These are phyloP conservation scores for Pseudonitzschia pungens DNA, from an alignment of 108 stramenopile genomes.

Conservation along the genomic window DNA sequence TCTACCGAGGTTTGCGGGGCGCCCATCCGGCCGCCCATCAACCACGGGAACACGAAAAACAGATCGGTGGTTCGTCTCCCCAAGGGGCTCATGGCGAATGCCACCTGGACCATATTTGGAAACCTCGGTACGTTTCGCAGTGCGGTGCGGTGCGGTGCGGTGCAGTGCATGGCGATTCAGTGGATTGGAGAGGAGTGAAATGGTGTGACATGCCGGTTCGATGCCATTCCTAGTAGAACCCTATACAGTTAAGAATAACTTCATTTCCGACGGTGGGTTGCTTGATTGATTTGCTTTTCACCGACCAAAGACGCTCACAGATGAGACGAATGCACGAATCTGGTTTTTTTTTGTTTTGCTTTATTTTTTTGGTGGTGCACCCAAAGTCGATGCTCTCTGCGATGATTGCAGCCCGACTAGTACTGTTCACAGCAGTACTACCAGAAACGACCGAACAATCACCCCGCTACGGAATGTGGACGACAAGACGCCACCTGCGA, in stretches of 20 bases:
- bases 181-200: background rate
- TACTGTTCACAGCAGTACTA: no score
- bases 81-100: constrained; percentile 27
- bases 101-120: constrained; percentile 37
- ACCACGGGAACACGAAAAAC: constrained; percentile 9
- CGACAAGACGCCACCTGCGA: background rate
- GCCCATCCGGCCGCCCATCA: constrained; percentile 11
- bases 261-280: background rate
- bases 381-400: background rate
- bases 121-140: constrained; percentile 25
- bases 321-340: background rate
- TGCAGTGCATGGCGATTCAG: background rate
- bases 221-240: background rate
- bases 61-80: constrained; percentile 23
- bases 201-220: background rate
- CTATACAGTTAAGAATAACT: background rate
- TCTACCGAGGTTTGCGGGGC: background rate
- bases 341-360: background rate
- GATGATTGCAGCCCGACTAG: background rate
- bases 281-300: background rate
- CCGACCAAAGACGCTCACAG: background rate
- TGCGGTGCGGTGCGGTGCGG: background rate
- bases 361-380: background rate
- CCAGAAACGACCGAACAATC: background rate
- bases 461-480: background rate